Conservation (phyloP, 2,329 filamentous ascomycete species). For the Colletotrichum sidae region DNA sequence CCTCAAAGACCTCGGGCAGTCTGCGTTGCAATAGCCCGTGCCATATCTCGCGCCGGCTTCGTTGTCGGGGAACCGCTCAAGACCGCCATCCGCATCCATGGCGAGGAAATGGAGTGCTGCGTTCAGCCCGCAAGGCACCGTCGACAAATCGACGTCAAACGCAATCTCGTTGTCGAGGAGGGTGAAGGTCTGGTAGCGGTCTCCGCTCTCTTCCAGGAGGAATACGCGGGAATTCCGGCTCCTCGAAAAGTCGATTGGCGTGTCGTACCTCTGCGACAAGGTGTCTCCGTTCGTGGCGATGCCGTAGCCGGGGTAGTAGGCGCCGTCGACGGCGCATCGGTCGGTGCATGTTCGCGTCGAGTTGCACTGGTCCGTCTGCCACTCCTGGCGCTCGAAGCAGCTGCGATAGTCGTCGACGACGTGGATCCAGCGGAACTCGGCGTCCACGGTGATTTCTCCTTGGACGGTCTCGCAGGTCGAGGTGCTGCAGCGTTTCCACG, state of each 20-base stretch:
- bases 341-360: slow-evolving; percentile 52
- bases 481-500: slow-evolving; percentile 17
- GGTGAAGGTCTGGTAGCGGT: slow-evolving; percentile 70
- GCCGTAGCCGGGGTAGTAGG: slow-evolving; percentile 57
- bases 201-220: slow-evolving; percentile 62
- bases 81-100: slow-evolving; percentile 65
- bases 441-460: slow-evolving; percentile 26
- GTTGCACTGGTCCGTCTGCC: slow-evolving; percentile 48
- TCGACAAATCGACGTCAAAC: slow-evolving; percentile 76
- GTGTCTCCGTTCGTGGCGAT: slow-evolving; percentile 58
- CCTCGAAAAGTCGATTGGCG: slow-evolving; percentile 54
- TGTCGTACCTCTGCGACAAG: slow-evolving; percentile 63
- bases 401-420: slow-evolving; percentile 41
- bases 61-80: slow-evolving; percentile 56
- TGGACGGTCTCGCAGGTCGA: slow-evolving; percentile 6
- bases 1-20: slow-evolving; percentile 58
- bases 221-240: slow-evolving; percentile 65
- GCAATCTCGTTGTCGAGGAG: slow-evolving; percentile 72
- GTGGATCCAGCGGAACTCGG: slow-evolving; percentile 32
- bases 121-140: slow-evolving; percentile 73
- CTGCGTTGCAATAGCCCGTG: slow-evolving; percentile 64
- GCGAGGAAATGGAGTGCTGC: slow-evolving; percentile 71
- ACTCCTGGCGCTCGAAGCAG: slow-evolving; percentile 61
- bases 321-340: slow-evolving; percentile 60
- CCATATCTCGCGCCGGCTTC: slow-evolving; percentile 63